A percentile compares a stretch with the other conserved stretches of the same genome.
Evolutionary conservation across 2,329 filamentous ascomycete species (phyloP).

Genomic region (Grosmannia serpens): DNA sequence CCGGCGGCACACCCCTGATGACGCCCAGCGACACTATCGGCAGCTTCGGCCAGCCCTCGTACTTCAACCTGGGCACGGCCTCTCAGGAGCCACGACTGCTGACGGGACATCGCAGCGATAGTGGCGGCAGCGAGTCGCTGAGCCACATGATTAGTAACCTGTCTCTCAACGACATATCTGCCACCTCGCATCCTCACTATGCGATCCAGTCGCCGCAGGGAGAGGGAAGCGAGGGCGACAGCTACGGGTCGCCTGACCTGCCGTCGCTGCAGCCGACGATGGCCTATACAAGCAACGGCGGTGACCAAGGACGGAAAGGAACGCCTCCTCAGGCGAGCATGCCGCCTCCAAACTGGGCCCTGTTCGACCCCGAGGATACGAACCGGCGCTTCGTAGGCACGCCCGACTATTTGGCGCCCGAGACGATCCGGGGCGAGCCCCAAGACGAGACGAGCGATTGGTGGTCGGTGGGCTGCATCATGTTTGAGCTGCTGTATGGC

Average conservation of each 20-base stretch:
- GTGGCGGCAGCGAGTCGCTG: slow-evolving; percentile 77
- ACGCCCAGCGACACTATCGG: slow-evolving; percentile 59
- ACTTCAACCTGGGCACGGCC: slow-evolving; percentile 63
- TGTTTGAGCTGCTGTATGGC: slow-evolving; percentile 93
- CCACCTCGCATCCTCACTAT: slow-evolving; percentile 22
- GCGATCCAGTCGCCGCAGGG: slow-evolving; percentile 53
- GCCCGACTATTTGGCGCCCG: slow-evolving; percentile 90
- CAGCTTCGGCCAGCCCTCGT: slow-evolving; percentile 73
- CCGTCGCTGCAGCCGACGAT: slow-evolving; percentile 46
- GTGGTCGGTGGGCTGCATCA: slow-evolving; percentile 98
- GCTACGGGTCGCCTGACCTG: slow-evolving; percentile 62
- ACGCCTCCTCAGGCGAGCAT: slow-evolving; percentile 56
- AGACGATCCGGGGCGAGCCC: slow-evolving; percentile 88
- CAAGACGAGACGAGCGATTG: slow-evolving; percentile 98
- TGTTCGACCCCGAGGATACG: slow-evolving; percentile 92
- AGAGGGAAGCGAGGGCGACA: slow-evolving; percentile 61
- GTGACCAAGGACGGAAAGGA: slow-evolving; percentile 26
- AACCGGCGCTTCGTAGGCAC: slow-evolving; percentile 92
- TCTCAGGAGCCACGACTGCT: slow-evolving; percentile 51
- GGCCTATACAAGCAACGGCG: slow-evolving; percentile 24
- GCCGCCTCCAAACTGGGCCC: slow-evolving; percentile 79
- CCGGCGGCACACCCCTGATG: slow-evolving; percentile 74
- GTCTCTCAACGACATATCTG: slow-evolving; percentile 53
- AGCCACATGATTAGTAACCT: slow-evolving; percentile 73
- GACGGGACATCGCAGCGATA: slow-evolving; percentile 82